Evolutionary conservation across 1,139 yeast species (phyloP), one percentile per base, ranked within the genome.

Genomic region (Blastobotrys elegans): DNA sequence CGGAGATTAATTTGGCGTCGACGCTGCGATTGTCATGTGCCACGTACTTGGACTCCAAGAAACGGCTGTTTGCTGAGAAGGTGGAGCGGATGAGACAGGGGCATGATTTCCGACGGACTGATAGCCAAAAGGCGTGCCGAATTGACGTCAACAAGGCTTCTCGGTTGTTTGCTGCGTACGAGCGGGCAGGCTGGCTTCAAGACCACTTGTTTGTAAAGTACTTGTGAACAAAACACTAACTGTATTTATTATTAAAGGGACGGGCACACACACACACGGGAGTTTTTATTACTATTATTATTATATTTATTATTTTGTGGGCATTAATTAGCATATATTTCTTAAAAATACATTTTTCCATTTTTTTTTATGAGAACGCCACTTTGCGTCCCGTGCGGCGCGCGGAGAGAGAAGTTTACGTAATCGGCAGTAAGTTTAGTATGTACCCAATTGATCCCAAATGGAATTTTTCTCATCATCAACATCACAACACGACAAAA

Each of bases 121-220:
- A 92, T 66, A 95, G 97, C 13, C 97, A 92, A 68, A 90, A 92
- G 73, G 96, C 97, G 8, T 90, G 97, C 66, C 80, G 96, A 57
- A 90, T 92, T 54, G 98, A 92, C 68, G 98, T 92, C 49, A 92
- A 92, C 68, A 92, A 92, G 68, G 97, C 97, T 1, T 84, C 95
- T 48, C 76, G 97, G 59, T 72, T 92, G 50, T 92, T 81, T 73
- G 94, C 95, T 27, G 94, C 97, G 27, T 92, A 81, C 65, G 97
- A 92, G 67, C 85, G 83, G 67, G 95, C 87, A 37, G 97, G 97
- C 41, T 92, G 97, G 97, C 78, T 92, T 54, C 78, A 86, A 27
- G 96, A 90, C 66, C 72, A 73, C 38, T 79, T 81, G 66, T 88
- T 90, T 67, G 71, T 68, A 50, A 73, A 76, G 64, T 81, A 66